These are phyloP conservation scores for Letharia columbiana DNA, from an alignment of 495 filamentous ascomycete species.

Conservation along the genomic window DNA sequence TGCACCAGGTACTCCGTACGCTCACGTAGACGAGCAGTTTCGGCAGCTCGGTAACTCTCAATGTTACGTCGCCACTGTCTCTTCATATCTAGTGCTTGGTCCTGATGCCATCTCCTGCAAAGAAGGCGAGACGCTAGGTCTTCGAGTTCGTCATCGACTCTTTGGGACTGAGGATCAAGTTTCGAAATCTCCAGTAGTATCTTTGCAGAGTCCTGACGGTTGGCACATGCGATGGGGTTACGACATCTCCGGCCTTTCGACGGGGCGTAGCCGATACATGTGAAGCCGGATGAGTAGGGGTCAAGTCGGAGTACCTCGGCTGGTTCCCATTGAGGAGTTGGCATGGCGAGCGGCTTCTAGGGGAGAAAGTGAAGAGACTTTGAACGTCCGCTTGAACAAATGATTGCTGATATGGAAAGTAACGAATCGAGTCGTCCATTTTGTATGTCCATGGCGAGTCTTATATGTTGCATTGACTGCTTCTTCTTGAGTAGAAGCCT, in stretches of 20 bases:
- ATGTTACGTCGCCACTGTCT: background rate
- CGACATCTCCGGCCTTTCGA: background rate
- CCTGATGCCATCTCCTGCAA: constrained; percentile 7
- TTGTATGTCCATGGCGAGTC: background rate
- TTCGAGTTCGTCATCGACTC: background rate
- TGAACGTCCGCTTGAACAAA: background rate
- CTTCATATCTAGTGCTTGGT: background rate
- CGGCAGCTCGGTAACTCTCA: background rate
- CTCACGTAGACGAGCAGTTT: background rate
- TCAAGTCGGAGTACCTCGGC: background rate
- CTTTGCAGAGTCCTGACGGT: background rate
- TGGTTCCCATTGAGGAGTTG: constrained; percentile 3
- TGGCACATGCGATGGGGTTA: constrained; percentile 1
- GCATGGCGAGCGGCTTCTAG: background rate
- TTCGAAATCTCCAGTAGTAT: constrained; percentile 1
- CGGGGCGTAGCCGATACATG: constrained; percentile 4
- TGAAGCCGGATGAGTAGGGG: constrained; percentile 1
- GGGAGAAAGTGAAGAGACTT: background rate
- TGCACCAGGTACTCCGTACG: too few relatives aligned
- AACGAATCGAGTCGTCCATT: background rate
- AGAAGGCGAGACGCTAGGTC: constrained; percentile 6
- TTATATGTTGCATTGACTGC: background rate
- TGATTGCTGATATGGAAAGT: background rate
- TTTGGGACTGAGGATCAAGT: background rate
- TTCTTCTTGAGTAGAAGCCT: background rate